Evolutionary conservation across 192 early-diverging fungal species (phyloP).

Genomic region (Chytriomyces hyalinus): DNA sequence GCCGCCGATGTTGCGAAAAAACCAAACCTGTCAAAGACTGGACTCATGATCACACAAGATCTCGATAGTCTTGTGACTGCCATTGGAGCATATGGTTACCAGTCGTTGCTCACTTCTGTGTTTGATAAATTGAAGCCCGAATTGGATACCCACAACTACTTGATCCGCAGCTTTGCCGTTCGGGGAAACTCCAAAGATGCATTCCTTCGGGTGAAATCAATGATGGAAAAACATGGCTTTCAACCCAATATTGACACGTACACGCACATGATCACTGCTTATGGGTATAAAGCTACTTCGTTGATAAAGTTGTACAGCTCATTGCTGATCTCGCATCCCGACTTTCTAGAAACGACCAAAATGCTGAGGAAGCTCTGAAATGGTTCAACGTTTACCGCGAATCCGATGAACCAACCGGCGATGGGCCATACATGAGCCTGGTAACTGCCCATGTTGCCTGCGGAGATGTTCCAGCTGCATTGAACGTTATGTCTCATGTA

Average conservation of each 20-base stretch:
- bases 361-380: conserved; percentile 9
- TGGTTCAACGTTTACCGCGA: conserved; percentile 31
- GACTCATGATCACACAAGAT: too few relatives aligned
- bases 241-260: conserved; percentile 14
- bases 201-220: neutral
- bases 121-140: too few relatives aligned
- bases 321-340: neutral
- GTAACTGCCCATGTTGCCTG: conserved; percentile 11
- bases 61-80: too few relatives aligned
- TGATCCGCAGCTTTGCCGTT: neutral
- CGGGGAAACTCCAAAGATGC: conserved; percentile 1
- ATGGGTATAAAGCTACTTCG: neutral
- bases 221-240: conserved; percentile 5
- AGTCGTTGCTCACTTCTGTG: too few relatives aligned
- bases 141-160: neutral
- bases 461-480: neutral
- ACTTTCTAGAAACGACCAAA: neutral
- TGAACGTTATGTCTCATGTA: conserved; percentile 5
- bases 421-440: conserved; percentile 20
- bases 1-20: too few relatives aligned
- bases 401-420: conserved; percentile 7
- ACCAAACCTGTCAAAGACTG: too few relatives aligned
- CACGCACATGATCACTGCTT: conserved; percentile 10
- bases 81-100: too few relatives aligned
- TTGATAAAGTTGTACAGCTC: neutral